These are phyloP conservation scores for Ophiostoma sp. DNA, from an alignment of 2,329 filamentous ascomycete species.

Conservation along the genomic window DNA sequence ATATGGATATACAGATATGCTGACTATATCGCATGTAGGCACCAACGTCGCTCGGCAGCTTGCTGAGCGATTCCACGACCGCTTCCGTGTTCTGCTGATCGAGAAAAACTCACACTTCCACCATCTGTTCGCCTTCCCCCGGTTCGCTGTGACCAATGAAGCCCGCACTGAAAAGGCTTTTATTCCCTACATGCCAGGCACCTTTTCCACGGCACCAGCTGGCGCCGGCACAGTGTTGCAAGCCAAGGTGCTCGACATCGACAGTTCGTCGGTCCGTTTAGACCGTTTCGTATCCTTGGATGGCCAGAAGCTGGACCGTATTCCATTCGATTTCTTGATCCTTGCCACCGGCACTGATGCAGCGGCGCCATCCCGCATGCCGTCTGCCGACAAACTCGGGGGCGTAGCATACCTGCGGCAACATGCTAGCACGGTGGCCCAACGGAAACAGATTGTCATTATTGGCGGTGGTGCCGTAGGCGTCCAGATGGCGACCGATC, in stretches of 20 bases:
- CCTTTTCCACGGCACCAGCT: slow-evolving; percentile 15
- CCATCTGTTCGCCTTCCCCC: slow-evolving; percentile 55
- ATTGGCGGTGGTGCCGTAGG: slow-evolving; percentile 54
- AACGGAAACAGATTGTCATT: slow-evolving; percentile 41
- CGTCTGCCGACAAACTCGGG: slow-evolving; percentile 39
- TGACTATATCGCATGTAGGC: not conserved
- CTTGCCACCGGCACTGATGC: slow-evolving; percentile 51
- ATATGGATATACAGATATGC: not conserved
- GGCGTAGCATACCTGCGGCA: slow-evolving; percentile 39
- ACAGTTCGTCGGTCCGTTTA: slow-evolving; percentile 39
- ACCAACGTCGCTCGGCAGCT: slow-evolving; percentile 40
- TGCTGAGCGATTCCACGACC: slow-evolving; percentile 41
- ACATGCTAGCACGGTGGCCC: slow-evolving; percentile 42
- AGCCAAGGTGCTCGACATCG: slow-evolving; percentile 32
- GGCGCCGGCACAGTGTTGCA: slow-evolving; percentile 36
- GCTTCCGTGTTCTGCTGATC: slow-evolving; percentile 50
- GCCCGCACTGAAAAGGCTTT: slow-evolving; percentile 53
- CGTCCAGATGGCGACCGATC: slow-evolving; percentile 26
- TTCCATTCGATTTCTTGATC: slow-evolving; percentile 34
- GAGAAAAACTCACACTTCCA: slow-evolving; percentile 59
- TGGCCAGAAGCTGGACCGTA: slow-evolving; percentile 21
- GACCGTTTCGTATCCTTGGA: slow-evolving; percentile 16
- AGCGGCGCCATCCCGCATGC: slow-evolving; percentile 43
- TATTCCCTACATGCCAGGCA: slow-evolving; percentile 45
- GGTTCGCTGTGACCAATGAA: slow-evolving; percentile 49